Evolutionary conservation across 1,139 yeast genomes (phyloP), one percentile per base, ranked within the genome.

Genomic region (Saccharomyces hybrid): DNA sequence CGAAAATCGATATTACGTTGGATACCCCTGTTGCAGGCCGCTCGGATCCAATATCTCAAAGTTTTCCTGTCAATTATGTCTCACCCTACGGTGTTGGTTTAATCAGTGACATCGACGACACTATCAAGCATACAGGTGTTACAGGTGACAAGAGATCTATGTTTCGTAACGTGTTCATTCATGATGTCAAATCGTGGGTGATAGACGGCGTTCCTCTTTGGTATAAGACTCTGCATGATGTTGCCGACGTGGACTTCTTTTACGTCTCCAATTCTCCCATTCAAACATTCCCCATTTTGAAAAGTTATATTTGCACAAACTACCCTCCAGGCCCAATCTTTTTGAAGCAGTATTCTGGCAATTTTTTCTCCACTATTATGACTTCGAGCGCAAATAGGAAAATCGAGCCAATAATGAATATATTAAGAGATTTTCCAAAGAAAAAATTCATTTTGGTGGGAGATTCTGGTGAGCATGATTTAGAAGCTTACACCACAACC

Each of bases 211-310:
- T 93, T 44, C 79, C 86, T 1, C 75, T 77, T 31, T 89, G 96
- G 91, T 89, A 82, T 65, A 66, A 74, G 48, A 63, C 71, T 60
- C 64, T 83, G 59, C 57, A 57, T n/a, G 65, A 68, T 32, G 63
- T 64, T 20, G 69, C 72, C 49, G 76, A 81, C 5, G 78, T 85
- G 9, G 75, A 82, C 31, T 84, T 88, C 65, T 96, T 90, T 67
- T 95, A 93, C 66, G 98, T 95, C 1, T 90, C 97, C 5, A 95
- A 95, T 69, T 85, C 96, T 1, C 99, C 99, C 0, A 87, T 95
- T 83, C 98, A 91, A 69, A 72, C 93, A 34, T 90, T 77, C 68
- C 79, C 84, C 8, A 77, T 84, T 6, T 79, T 93, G 50, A 66
- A 75, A 20, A 80, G 82, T 51, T 93, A 84, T 52, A 60, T 70